Percentiles rank a stretch among this genome's conserved stretches.
Conservation (phyloP, 306 rosid genomes). For the Erythrophleum fordii region DNA sequence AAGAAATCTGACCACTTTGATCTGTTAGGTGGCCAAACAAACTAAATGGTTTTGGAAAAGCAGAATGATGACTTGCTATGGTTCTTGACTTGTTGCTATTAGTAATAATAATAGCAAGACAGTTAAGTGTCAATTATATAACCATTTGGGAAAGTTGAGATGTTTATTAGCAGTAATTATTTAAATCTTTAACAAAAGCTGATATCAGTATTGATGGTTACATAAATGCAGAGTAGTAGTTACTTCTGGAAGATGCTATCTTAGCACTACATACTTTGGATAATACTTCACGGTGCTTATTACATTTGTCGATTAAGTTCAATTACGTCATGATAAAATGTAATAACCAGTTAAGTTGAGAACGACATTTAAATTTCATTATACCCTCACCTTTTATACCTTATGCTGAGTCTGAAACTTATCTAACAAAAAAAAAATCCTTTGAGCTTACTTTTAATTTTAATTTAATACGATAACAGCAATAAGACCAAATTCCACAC, state of each 20-base stretch:
- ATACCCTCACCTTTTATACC: no score
- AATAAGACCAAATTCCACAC: neutral
- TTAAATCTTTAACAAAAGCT: neutral
- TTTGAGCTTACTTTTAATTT: no score
- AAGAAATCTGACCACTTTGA: constrained; percentile 31
- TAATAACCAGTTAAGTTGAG: no score
- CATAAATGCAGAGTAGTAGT: no score
- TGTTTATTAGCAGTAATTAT: neutral
- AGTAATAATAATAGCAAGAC: neutral
- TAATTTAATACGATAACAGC: no score
- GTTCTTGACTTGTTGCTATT: neutral
- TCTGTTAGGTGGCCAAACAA: constrained; percentile 31
- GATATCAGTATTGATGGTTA: neutral
- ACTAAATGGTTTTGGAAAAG: constrained; percentile 6
- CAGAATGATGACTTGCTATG: neutral
- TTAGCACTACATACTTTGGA: no score
- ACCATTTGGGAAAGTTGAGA: neutral
- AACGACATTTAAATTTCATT: no score
- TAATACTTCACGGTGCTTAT: no score
- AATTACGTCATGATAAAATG: no score
- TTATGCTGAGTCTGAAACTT: no score
- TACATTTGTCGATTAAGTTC: no score
- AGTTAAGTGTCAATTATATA: neutral
- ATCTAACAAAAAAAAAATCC: no score
- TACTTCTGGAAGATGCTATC: neutral